phyloP scores from a whole-genome alignment of 1,284 basidiomycete species.

The Cryptococcus amylolentus region DNA sequence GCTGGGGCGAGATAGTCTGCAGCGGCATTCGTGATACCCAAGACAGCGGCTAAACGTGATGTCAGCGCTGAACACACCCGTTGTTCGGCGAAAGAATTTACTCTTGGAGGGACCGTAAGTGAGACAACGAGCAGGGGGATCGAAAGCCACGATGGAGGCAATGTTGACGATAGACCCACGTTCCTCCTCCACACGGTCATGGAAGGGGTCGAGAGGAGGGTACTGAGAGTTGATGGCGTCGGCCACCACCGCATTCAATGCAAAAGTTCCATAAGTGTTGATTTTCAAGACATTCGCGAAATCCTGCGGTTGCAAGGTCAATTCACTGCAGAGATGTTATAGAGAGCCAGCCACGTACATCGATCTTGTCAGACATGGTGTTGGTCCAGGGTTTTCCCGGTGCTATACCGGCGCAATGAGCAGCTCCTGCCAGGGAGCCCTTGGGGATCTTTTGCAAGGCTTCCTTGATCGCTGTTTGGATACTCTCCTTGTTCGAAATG shows the following conservation, averaged over 20 bases:
- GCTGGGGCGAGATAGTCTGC: conserved; percentile 42
- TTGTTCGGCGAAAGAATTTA: conserved; percentile 1
- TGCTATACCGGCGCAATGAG: conserved; percentile 42
- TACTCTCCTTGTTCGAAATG: conserved; percentile 27
- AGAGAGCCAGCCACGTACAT: conserved; percentile 8
- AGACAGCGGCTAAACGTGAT: conserved; percentile 7
- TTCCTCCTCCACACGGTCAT: conserved; percentile 29
- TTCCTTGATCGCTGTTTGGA: conserved; percentile 20
- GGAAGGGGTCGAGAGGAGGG: conserved; percentile 14
- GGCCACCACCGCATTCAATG: conserved; percentile 38
- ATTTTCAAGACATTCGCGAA: conserved; percentile 33
- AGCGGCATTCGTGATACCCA: conserved; percentile 23
- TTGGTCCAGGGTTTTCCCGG: conserved; percentile 37
- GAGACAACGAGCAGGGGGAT: conserved; percentile 36
- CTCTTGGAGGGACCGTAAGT: conserved; percentile 44
- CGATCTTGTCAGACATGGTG: conserved; percentile 36
- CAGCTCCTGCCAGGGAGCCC: conserved; percentile 33
- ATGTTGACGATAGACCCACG: conserved; percentile 45
- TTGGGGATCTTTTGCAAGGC: conserved; percentile 20
- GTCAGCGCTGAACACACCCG: background rate
- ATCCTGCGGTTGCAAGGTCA: conserved; percentile 1
- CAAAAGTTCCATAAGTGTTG: conserved; percentile 42
- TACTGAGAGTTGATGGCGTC: conserved; percentile 43
- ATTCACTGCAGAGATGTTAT: background rate
- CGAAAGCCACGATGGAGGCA: conserved; percentile 34